A percentile compares a stretch with the other conserved stretches of the same genome.
Evolutionary conservation across 805 yeast species (phyloP).

Genomic region (Saccharomycopsis microspora): DNA sequence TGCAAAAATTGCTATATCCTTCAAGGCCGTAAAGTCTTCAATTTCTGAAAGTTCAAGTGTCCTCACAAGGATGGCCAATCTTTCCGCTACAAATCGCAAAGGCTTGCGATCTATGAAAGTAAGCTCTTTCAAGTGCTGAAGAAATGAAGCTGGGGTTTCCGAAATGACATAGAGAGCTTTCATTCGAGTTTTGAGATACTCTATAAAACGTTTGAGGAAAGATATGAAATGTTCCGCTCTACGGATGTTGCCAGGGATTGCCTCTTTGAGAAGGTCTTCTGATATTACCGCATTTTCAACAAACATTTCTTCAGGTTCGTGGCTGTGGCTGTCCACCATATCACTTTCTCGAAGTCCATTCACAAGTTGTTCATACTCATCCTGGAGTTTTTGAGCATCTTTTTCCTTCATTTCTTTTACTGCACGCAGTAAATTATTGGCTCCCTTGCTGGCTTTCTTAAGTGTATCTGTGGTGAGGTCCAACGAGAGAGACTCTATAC

Average conservation of each 20-base stretch:
- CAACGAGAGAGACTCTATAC: conserved; percentile 87
- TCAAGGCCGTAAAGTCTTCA: conserved; percentile 86
- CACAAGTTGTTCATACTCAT: conserved; percentile 85
- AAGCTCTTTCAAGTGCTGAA: conserved; percentile 85
- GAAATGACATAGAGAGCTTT: conserved; percentile 93
- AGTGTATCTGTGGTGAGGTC: conserved; percentile 87
- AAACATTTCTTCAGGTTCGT: conserved; percentile 43
- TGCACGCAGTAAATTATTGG: conserved; percentile 61
- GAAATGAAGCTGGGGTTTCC: conserved; percentile 91
- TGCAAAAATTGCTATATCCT: conserved; percentile 95
- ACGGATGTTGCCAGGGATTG: conserved; percentile 94
- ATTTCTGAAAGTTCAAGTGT: conserved; percentile 81
- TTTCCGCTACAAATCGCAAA: conserved; percentile 79
- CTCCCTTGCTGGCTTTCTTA: conserved; percentile 81
- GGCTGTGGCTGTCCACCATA: conserved; percentile 38
- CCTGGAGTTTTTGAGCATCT: conserved; percentile 75
- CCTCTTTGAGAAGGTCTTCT: conserved; percentile 76
- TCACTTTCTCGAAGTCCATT: conserved; percentile 83
- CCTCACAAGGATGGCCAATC: conserved; percentile 77
- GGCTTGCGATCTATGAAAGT: conserved; percentile 93
- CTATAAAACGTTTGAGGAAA: conserved; percentile 84
- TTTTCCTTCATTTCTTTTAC: conserved; percentile 77
- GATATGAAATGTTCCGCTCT: conserved; percentile 96
- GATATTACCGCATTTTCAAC: conserved; percentile 85
- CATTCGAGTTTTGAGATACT: conserved; percentile 93